Evolutionary conservation across 805 yeast species (phyloP).

Genomic region (Wickerhamiella qilinensis): DNA sequence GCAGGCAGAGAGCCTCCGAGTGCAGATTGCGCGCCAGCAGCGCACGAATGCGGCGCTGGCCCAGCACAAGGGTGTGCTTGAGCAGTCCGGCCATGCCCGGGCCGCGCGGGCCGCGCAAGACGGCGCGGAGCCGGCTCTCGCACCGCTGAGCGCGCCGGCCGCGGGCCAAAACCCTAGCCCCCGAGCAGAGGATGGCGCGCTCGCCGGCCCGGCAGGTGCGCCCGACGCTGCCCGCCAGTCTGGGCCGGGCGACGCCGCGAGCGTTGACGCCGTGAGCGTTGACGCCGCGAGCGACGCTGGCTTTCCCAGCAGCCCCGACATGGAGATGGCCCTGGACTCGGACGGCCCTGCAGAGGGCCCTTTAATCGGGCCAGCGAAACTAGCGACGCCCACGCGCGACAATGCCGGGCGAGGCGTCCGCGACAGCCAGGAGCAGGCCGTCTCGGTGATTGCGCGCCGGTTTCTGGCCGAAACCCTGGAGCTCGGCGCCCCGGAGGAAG

Average conservation of each 20-base stretch:
- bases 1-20: background rate
- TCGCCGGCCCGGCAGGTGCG: too few relatives aligned
- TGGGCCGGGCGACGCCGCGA: background rate
- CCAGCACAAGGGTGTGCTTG: background rate
- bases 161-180: too few relatives aligned
- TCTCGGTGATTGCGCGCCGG: background rate
- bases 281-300: background rate
- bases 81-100: background rate
- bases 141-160: too few relatives aligned
- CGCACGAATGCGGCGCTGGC: background rate
- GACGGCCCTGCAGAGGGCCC: background rate
- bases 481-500: constrained; percentile 1
- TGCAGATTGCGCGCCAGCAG: background rate
- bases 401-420: too few relatives aligned
- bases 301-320: background rate
- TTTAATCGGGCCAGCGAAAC: too few relatives aligned
- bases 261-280: background rate
- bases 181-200: too few relatives aligned
- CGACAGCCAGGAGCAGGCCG: background rate
- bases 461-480: background rate
- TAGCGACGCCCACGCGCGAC: too few relatives aligned
- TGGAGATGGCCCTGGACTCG: background rate
- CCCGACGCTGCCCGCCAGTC: background rate
- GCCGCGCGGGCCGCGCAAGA: too few relatives aligned
- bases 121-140: too few relatives aligned